Evolutionary conservation across 306 rosid species (phyloP), one percentile per base, ranked within the genome.

Genomic region (Albizia julibrissin): DNA sequence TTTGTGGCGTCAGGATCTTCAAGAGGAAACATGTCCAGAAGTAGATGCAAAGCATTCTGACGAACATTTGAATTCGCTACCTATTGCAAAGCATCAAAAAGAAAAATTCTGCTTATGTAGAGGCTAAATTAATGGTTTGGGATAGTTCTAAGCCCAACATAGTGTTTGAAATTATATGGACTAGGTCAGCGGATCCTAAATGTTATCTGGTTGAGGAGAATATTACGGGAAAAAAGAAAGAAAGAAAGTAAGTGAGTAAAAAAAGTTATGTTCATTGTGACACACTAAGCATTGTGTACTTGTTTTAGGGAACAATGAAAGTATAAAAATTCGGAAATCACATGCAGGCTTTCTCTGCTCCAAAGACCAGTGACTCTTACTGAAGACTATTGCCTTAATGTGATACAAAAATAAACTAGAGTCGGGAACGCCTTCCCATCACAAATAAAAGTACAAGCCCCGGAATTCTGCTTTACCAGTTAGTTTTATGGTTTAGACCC

Each of bases 61-160:
- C 98, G 92, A 77, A 93, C 99, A 86, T 93, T 93, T 78, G 98
- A 89, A 86, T 91, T 95, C 15, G 99, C 95, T 88, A 88, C 97
- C 98, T 95, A 83, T 72, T 56, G 80, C 59, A 76, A 21, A 65
- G 56, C n/a, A 42, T 34, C 27, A 83, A 54, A 50, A 61, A 13
- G 54, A 34, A 70, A 71, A 68, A 39, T 78, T 82, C 69, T 27
- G 73, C 85, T 78, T 22, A 42, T 56, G 44, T 67, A 49, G 72
- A 81, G n/a, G 42, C 84, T 72, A 74, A 29, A 22, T 58, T 31
- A 33, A 68, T 77, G 42, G 40, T 46, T 72, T 46, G 19, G 22
- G 22, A 72, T 61, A 46, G 61, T 72, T 46, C 24, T 27, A 26
- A 71, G 40, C 79, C 27, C 43, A 67, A 71, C 43, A 88, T 62